These are phyloP conservation scores for Thelonectria olida DNA, from an alignment of 2,329 filamentous ascomycete species.

Conservation along the genomic window DNA sequence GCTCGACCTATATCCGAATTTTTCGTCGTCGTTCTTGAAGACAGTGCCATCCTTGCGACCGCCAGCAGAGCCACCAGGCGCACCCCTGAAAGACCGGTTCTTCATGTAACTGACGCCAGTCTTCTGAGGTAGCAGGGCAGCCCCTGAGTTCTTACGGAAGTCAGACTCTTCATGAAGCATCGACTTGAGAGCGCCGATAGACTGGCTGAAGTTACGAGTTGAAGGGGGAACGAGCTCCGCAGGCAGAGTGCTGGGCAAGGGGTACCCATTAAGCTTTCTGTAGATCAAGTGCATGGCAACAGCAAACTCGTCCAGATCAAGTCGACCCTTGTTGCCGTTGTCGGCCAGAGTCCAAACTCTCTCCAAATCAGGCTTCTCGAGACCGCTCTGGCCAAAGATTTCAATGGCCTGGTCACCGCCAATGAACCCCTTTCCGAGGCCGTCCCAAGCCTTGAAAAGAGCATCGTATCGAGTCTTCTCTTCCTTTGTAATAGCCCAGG, in stretches of 20 bases:
- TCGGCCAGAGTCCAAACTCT: conserved; percentile 95
- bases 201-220: conserved; percentile 90
- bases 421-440: conserved; percentile 90
- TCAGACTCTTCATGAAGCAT: conserved; percentile 91
- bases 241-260: conserved; percentile 85
- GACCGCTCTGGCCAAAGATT: conserved; percentile 94
- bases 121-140: conserved; percentile 90
- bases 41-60: conserved; percentile 93
- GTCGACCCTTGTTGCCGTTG: conserved; percentile 89
- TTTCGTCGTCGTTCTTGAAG: conserved; percentile 95
- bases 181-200: conserved; percentile 91
- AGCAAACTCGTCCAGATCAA: conserved; percentile 97
- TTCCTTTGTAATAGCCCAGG: conserved; percentile 98
- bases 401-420: conserved; percentile 93
- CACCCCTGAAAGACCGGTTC: conserved; percentile 86
- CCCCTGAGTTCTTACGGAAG: conserved; percentile 86
- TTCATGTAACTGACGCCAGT: conserved; percentile 99
- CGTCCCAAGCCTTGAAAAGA: conserved; percentile 96
- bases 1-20: conserved; percentile 91
- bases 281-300: conserved; percentile 99
- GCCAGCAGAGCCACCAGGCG: conserved; percentile 62
- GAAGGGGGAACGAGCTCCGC: conserved; percentile 94
- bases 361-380: conserved; percentile 90
- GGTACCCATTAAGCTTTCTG: conserved; percentile 94
- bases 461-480: conserved; percentile 97